Conservation (phyloP, 768 basidiomycete genomes). For the Leccinum aurantiacum region DNA sequence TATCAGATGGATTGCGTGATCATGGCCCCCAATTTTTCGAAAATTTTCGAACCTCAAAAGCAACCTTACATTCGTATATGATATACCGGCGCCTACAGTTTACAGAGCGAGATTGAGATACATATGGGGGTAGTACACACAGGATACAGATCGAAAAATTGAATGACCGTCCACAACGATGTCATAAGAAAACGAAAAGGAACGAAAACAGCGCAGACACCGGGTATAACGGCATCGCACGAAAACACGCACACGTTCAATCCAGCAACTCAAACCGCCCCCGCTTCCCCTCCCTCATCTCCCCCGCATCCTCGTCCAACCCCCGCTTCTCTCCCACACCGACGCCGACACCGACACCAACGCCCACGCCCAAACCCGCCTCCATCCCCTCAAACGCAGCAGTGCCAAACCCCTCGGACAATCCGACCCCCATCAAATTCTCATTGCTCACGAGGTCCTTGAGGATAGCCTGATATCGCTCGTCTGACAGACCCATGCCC, state of each 20-base stretch:
- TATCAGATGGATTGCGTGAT: too few species aligned
- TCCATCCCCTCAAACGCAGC: constrained; percentile 18
- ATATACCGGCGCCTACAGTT: background rate
- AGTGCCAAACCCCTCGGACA: constrained; percentile 24
- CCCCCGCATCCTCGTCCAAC: constrained; percentile 39
- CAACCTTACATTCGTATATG: background rate
- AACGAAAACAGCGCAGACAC: background rate
- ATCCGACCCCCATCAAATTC: constrained; percentile 47
- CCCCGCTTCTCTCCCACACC: constrained; percentile 37
- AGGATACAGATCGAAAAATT: background rate
- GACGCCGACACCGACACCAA: background rate
- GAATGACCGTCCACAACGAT: constrained; percentile 10
- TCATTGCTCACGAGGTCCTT: constrained; percentile 71
- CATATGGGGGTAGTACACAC: background rate
- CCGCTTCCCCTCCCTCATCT: constrained; percentile 49
- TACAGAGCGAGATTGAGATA: background rate
- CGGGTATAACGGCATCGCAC: background rate
- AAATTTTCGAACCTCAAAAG: background rate
- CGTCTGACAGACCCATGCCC: constrained; percentile 85
- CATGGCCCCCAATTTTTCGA: background rate
- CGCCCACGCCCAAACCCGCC: constrained; percentile 10
- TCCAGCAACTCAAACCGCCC: constrained; percentile 63
- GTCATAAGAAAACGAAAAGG: constrained; percentile 3
- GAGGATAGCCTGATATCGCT: constrained; percentile 81
- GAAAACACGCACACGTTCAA: constrained; percentile 28